A percentile compares a stretch with the other conserved stretches of the same genome.
Conservation (phyloP, 2,329 filamentous ascomycete genomes). For the Trichoderma breve region DNA sequence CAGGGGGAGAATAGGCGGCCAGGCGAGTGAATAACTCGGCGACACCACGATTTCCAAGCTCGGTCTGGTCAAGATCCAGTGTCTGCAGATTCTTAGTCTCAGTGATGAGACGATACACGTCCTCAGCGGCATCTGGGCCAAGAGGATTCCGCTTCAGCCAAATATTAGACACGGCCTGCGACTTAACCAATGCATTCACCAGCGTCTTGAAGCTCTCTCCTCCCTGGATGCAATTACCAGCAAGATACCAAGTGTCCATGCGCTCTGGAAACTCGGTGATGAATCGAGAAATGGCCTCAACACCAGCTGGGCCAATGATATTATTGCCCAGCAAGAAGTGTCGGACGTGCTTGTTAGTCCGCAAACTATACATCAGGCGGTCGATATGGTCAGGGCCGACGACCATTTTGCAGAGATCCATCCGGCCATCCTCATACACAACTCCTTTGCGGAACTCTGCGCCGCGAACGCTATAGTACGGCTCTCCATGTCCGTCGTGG, state of each 20-base stretch:
- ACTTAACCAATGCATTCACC: constrained; percentile 45
- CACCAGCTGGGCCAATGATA: constrained; percentile 50
- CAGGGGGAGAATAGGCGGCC: constrained; percentile 30
- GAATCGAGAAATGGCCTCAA: constrained; percentile 45
- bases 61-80: constrained; percentile 53
- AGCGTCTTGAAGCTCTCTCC: constrained; percentile 40
- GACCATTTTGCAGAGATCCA: constrained; percentile 57
- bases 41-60: constrained; percentile 48
- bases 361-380: constrained; percentile 48
- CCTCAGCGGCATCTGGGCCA: constrained; percentile 36
- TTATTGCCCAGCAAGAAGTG: constrained; percentile 57
- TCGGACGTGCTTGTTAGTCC: constrained; percentile 45
- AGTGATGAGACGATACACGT: constrained; percentile 46
- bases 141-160: constrained; percentile 57
- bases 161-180: constrained; percentile 45
- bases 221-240: constrained; percentile 51
- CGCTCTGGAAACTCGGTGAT: constrained; percentile 43
- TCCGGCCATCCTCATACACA: constrained; percentile 50
- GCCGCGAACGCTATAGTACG: constrained; percentile 36
- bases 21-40: constrained; percentile 42
- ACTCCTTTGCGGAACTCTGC: constrained; percentile 40
- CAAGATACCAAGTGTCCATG: constrained; percentile 56
- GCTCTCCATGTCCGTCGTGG: constrained; percentile 38
- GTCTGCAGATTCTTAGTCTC: constrained; percentile 44
- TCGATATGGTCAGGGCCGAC: constrained; percentile 51